Conservation (phyloP, 73 alveolate species). For the Paramecium tetraurelia region DNA sequence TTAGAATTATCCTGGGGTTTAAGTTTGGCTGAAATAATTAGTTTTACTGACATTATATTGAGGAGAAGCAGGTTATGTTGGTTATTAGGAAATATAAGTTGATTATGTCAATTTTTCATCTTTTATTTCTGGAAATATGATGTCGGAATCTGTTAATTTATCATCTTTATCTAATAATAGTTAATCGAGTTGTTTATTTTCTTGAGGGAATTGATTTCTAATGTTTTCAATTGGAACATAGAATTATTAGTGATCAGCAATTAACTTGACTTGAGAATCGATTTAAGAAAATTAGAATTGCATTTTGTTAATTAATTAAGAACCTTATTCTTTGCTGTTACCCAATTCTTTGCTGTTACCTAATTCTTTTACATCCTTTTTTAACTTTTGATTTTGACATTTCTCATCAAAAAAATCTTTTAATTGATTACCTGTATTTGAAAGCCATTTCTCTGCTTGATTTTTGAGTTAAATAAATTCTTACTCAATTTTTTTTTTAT, state of each 20-base stretch:
- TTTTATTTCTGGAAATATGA: not conserved
- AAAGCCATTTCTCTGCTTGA: not conserved
- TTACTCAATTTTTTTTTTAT: not conserved
- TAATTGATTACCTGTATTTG: not conserved
- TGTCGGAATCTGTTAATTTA: not conserved
- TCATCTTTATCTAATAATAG: not conserved
- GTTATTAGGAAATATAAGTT: not conserved
- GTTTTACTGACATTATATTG: not conserved
- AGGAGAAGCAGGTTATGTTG: constrained; percentile 27
- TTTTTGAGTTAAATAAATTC: not conserved
- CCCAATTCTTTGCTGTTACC: not conserved
- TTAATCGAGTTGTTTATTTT: not conserved
- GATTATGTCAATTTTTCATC: not conserved
- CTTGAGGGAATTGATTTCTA: not conserved
- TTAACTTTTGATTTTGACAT: not conserved
- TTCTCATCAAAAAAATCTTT: not conserved
- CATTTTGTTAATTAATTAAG: not conserved
- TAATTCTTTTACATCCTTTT: not conserved
- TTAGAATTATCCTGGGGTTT: not conserved
- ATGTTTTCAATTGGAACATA: not conserved
- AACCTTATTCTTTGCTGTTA: not conserved
- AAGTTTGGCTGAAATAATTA: not conserved
- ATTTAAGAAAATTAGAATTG: not conserved
- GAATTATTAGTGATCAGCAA: not conserved
- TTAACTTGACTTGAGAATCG: not conserved